Evolutionary conservation across 305 asterid species (phyloP), one percentile per base, ranked within the genome.

Genomic region (Andrographis paniculata): DNA sequence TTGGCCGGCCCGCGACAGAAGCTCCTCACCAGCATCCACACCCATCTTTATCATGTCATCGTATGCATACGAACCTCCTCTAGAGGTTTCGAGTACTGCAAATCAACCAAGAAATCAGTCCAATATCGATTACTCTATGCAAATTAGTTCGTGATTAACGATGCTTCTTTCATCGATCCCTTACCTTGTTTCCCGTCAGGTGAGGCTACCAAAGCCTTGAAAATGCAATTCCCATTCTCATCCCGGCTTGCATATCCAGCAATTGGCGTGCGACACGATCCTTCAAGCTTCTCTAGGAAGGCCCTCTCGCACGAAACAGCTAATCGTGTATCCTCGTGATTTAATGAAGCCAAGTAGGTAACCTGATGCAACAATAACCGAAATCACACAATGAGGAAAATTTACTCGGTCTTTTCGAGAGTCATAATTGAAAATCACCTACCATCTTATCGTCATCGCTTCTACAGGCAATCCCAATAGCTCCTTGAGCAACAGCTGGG

Each of bases 401-500:
- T n/a, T n/a, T n/a, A n/a, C n/a, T n/a, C n/a, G n/a, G n/a, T n/a
- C n/a, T n/a, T n/a, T n/a, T n/a, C n/a, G n/a, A n/a, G n/a, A n/a
- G n/a, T n/a, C n/a, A n/a, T n/a, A n/a, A n/a, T n/a, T n/a, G 30
- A n/a, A 28, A 27, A 22, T 9, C 30, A 23, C 64, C 24, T 77
- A 84, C 97, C 97, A 88, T 88, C 53, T 70, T 82, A 40, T 80
- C 86, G 33, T 88, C 95, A 49, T 78, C 84, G 30, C 64, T 65
- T 69, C 95, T 76, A 48, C 97, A 85, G 0, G 97, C 95, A 53
- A 88, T 88, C 27, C 97, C 95, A 17, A 85, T 85, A 50, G 94
- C 95, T 49, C 95, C 97, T 58, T 89, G 95, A 62, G 95, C 97
- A 48, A 89, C 95, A 59, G 97, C 97, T 35, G 97, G 97, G 55